Conservation (phyloP, 805 yeast species). For the Diddensiella transvaalensis region DNA sequence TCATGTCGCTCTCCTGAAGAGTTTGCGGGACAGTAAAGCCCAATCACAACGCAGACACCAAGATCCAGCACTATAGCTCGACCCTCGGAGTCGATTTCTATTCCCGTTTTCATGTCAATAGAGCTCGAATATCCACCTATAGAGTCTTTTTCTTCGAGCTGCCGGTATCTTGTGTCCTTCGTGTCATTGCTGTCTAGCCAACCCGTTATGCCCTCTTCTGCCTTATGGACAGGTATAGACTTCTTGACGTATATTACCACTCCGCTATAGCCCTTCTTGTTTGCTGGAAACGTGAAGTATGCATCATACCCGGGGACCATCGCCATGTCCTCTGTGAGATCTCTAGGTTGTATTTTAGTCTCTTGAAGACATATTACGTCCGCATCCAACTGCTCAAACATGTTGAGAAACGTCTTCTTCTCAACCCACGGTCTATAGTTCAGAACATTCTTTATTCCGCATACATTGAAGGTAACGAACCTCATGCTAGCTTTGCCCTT, state of each 20-base stretch:
- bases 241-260: slow-evolving; percentile 73
- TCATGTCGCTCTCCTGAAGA: slow-evolving; percentile 55
- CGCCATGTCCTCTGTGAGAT: slow-evolving; percentile 47
- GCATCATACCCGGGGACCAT: slow-evolving; percentile 54
- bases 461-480: slow-evolving; percentile 75
- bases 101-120: slow-evolving; percentile 38
- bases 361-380: slow-evolving; percentile 89
- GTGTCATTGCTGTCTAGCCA: slow-evolving; percentile 32
- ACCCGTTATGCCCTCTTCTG: slow-evolving; percentile 93
- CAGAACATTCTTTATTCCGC: slow-evolving; percentile 75
- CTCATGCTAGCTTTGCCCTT: slow-evolving; percentile 33
- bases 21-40: slow-evolving; percentile 87
- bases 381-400: slow-evolving; percentile 55
- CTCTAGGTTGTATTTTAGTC: slow-evolving; percentile 59
- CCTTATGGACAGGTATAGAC: slow-evolving; percentile 56
- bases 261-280: slow-evolving; percentile 84
- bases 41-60: slow-evolving; percentile 42
- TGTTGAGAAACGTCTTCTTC: slow-evolving; percentile 34
- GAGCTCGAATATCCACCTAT: slow-evolving; percentile 71
- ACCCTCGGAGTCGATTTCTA: slow-evolving; percentile 75
- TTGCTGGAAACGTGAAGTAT: slow-evolving; percentile 64
- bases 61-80: slow-evolving; percentile 74
- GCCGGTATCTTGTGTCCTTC: slow-evolving; percentile 26
- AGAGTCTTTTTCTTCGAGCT: slow-evolving; percentile 29
- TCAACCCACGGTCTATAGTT: slow-evolving; percentile 83